Conservation (phyloP, 805 yeast species). For the Ogataea parapolymorpha region DNA sequence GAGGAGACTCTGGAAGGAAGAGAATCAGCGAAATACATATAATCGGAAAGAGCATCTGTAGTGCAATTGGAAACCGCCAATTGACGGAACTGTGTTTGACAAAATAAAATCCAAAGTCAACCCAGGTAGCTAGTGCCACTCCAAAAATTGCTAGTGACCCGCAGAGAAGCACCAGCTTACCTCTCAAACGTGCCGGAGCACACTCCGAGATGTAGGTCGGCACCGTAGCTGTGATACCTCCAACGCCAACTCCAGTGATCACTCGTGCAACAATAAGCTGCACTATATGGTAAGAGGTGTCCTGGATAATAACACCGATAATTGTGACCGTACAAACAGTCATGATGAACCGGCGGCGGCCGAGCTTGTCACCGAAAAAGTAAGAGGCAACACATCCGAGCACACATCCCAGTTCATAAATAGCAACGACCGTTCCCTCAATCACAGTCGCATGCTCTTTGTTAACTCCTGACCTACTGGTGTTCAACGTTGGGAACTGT, state of each 20-base stretch:
- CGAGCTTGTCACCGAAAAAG: not conserved
- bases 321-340: not conserved
- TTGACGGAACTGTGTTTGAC: constrained; percentile 21
- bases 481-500: constrained; percentile 2
- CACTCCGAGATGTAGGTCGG: constrained; percentile 65
- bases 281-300: not conserved
- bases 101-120: constrained; percentile 2
- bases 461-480: constrained; percentile 1
- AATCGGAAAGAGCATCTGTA: constrained; percentile 47
- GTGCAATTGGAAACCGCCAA: constrained; percentile 44
- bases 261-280: constrained; percentile 32
- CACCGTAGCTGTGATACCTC: constrained; percentile 60
- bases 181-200: constrained; percentile 58
- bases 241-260: constrained; percentile 61
- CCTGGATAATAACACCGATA: not conserved
- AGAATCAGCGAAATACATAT: constrained; percentile 29
- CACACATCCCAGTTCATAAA: not conserved
- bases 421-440: not conserved
- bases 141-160: constrained; percentile 47
- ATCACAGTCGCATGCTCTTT: constrained; percentile 5
- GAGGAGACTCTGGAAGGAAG: not conserved
- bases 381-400: not conserved
- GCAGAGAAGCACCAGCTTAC: constrained; percentile 35
- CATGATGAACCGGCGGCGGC: not conserved
- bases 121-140: constrained; percentile 4